Evolutionary conservation across 75 land plant genomes (phyloP), one percentile per base, ranked within the genome.

Genomic region (Pseudotsuga menziesii): DNA sequence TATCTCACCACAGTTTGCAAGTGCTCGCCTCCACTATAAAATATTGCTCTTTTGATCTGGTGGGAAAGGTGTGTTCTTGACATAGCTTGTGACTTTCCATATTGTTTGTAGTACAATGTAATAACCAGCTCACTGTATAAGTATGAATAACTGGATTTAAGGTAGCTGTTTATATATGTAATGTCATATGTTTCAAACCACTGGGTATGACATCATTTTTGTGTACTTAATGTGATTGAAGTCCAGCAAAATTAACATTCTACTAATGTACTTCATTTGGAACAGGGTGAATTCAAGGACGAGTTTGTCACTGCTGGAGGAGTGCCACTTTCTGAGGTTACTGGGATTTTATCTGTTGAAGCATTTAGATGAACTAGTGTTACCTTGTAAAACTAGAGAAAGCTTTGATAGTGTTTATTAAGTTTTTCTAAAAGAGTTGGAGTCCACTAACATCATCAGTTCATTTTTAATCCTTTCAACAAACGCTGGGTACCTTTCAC

Each of bases 281-380:
- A 5, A n/a, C 74, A 97, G 99, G 99, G 98, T 16, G 92, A 90
- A 83, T 97, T 92, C 75, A 97, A 97, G 81, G 99, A 97, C 74
- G 99, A 97, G 88, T 97, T 97, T 83, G 99, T 97, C 58, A 97
- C 93, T 67, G 91, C 99, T 78, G 99, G 99, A 39, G 99, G 98
- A 57, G 88, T 97, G 56, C 93, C 98, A 58, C 89, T 97, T 58
- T 82, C 89, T 29, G 99, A 97, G 99, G 99, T 97, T 59, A 66
- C 7, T 29, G 9, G 23, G 41, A 36, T 69, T 80, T 81, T 48
- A 22, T 54, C 23, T 29, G 7, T 61, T 36, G 41, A 57, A 25
- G 22, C 23, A 13, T 27, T 77, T 20, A 11, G 39, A 41, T 14
- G 15, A 11, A n/a, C 35, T 22, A 29, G 3, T 56, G 29, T 76